Evolutionary conservation across 192 early-diverging fungal species (phyloP), one percentile per base, ranked within the genome.

Genomic region (Pilaira anomala): DNA sequence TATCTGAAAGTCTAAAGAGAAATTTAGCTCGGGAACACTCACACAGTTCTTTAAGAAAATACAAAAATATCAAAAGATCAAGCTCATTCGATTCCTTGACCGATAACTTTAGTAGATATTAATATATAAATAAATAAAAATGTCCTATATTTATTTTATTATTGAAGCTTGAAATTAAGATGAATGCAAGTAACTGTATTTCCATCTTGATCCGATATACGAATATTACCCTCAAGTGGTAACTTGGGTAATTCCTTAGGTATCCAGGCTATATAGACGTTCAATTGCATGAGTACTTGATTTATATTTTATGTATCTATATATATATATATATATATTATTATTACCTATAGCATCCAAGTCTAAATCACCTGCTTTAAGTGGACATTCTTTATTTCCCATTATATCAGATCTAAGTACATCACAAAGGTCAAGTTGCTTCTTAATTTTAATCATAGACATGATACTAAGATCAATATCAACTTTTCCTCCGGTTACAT

Each of bases 371-470:
- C 71, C 71, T 36, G 65, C 57, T 16, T 30, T 16, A 18, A 73
- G 39, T 3, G 71, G 65, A 50, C 71, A 73, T 25, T 7, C 14
- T 45, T 52, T 52, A 13, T 68, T 33, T 8, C 53, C 68, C 66
- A 73, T 68, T 46, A 73, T 54, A 53, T 73, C 71, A 33, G 66
- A 68, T 12, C 42, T 26, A 9, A 73, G 50, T 3, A 65, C 66
- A 6, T 24, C 36, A 40, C 73, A 74, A 40, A 74, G 58, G 18
- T 74, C 63, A 11, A 74, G 44, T 0, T 71, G 48, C 53, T 71
- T 74, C 22, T 69, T 74, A 39, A 74, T 62, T 22, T 74, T 74
- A 30, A 74, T 74, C 63, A 74, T 53, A 21, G 53, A 60, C 57
- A 74, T 52, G 1, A 74, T 51, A 25, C 49, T 74, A 8, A 74